Evolutionary conservation across 2,329 filamentous ascomycete species (phyloP).

Genomic region (Fusarium fracticaudum): DNA sequence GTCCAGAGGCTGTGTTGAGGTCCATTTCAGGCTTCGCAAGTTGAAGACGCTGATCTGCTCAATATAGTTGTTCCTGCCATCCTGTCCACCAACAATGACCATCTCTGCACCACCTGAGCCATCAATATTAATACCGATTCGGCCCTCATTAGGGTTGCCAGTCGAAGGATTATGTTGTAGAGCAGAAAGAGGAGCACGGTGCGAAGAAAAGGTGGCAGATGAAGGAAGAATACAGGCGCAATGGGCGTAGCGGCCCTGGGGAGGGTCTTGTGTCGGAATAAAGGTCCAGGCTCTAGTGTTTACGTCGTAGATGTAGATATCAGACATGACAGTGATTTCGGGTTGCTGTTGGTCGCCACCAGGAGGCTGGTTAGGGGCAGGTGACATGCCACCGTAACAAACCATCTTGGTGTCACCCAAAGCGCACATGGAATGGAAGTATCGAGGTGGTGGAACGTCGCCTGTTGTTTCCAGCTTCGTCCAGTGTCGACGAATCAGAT

Average conservation of each 20-base stretch:
- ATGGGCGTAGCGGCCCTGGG: constrained; percentile 95
- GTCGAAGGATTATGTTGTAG: constrained; percentile 89
- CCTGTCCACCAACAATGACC: constrained; percentile 95
- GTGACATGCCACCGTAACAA: constrained; percentile 98
- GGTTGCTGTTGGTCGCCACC: constrained; percentile 68
- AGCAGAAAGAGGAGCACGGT: constrained; percentile 83
- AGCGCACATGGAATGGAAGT: constrained; percentile 96
- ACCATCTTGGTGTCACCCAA: constrained; percentile 96
- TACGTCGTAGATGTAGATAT: constrained; percentile 95
- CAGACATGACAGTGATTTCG: constrained; percentile 96
- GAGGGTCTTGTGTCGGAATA: constrained; percentile 80
- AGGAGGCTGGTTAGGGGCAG: constrained; percentile 64
- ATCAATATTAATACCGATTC: constrained; percentile 88
- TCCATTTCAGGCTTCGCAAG: constrained; percentile 93
- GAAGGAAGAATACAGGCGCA: constrained; percentile 94
- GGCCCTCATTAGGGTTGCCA: constrained; percentile 85
- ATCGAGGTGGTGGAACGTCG: constrained; percentile 88
- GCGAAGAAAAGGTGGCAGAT: constrained; percentile 84
- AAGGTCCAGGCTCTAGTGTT: constrained; percentile 84
- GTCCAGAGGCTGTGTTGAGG: constrained; percentile 84
- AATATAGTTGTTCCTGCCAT: constrained; percentile 98
- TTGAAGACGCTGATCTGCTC: constrained; percentile 99
- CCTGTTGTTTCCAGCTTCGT: constrained; percentile 85
- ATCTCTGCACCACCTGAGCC: constrained; percentile 94
- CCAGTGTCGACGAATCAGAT: constrained; percentile 92